These are phyloP conservation scores for Mesotaenium endlicherianum DNA, from an alignment of 139 green algal genomes.

Conservation along the genomic window DNA sequence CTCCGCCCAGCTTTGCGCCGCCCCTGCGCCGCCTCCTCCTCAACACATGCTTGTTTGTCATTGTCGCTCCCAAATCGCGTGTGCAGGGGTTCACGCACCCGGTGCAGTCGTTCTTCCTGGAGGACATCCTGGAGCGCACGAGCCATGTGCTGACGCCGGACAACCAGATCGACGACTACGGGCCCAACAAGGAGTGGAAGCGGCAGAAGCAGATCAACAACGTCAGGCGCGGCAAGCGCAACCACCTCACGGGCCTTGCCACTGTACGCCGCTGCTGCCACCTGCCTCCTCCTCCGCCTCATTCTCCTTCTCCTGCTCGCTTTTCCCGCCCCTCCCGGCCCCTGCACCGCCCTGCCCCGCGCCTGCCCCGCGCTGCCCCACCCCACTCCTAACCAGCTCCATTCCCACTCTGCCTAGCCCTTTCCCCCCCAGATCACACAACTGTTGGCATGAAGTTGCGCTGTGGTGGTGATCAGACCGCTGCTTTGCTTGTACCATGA, in stretches of 20 bases:
- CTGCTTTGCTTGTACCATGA: too few relatives aligned
- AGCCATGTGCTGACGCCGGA: conserved; percentile 17
- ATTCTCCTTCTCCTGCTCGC: background rate
- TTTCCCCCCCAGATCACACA: too few relatives aligned
- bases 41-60: background rate
- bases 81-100: conserved; percentile 37
- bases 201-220: background rate
- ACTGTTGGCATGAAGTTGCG: too few relatives aligned
- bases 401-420: too few relatives aligned
- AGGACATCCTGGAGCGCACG: conserved; percentile 57
- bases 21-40: background rate
- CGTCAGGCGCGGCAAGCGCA: background rate
- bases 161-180: conserved; percentile 39
- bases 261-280: background rate
- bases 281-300: background rate
- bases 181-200: conserved; percentile 11
- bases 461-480: too few relatives aligned
- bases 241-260: background rate
- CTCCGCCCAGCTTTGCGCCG: background rate
- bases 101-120: conserved; percentile 50
- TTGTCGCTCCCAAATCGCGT: background rate
- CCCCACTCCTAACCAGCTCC: too few relatives aligned
- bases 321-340: too few relatives aligned
- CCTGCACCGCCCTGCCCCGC: too few relatives aligned
- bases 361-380: too few relatives aligned